Evolutionary conservation across 192 early-diverging fungal genomes (phyloP), one percentile per base, ranked within the genome.

Genomic region (Coemansia erecta): DNA sequence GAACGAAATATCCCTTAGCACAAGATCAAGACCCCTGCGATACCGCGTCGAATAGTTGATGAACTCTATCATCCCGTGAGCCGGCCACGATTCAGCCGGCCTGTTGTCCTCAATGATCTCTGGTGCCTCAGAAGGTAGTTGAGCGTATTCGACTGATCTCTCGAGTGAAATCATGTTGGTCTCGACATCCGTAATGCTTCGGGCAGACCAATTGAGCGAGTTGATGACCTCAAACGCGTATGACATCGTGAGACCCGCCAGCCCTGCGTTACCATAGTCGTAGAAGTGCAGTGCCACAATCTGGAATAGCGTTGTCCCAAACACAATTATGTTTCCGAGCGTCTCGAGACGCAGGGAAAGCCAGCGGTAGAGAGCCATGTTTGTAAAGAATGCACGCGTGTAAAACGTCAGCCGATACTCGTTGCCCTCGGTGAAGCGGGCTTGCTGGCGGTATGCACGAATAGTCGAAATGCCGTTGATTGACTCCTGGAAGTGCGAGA

Each of bases 401-500:
- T 94, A 92, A 15, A 65, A 61, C 56, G 93, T 89, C 2, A 93
- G 72, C 51, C 77, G 72, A 24, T 62, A 48, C 60, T 89, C 86
- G 64, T 91, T 95, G 14, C 72, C 73, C 6, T 52, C 61, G 10
- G 88, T 72, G 56, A 97, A 98, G 21, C 92, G 88, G 0, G 74
- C 49, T 61, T 97, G 87, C 57, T 88, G 92, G 53, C 82, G 60
- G 67, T 93, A 98, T 0, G 94, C 93, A 22, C 94, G 84, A 58
- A 98, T 93, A 0, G 92, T 93, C 1, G 91, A 78, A 7, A 93
- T 56, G 0, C 95, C 95, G 28, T 74, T 84, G 28, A 95, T 70
- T 0, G 90, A 85, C 56, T 94, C 92, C 41, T 87, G 82, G 64
- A 97, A 86, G 63, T 90, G 90, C 0, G 94, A 85, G 63, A 90